A percentile compares a stretch with the other conserved stretches of the same genome.
These are phyloP conservation scores for Diaporthe nobilis DNA, from an alignment of 2,329 filamentous ascomycete species.

Conservation along the genomic window DNA sequence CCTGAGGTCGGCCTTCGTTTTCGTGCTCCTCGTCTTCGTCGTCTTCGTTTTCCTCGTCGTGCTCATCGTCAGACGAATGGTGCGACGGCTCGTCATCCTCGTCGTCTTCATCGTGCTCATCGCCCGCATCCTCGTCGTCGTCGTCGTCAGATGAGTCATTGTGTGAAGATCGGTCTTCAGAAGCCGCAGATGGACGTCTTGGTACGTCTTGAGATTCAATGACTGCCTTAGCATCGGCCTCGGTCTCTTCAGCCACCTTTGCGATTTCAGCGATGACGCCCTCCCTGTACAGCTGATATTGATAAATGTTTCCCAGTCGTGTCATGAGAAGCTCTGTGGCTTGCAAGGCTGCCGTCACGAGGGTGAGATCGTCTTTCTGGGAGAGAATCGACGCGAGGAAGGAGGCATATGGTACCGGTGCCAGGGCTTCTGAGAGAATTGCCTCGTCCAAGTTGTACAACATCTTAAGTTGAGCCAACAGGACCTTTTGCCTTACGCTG, in stretches of 20 bases:
- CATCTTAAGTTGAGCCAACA: slow-evolving; percentile 98
- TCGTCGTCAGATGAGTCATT: slow-evolving; percentile 58
- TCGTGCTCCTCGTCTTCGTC: slow-evolving; percentile 68
- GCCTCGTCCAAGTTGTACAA: slow-evolving; percentile 90
- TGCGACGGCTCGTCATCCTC: slow-evolving; percentile 58
- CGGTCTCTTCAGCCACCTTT: slow-evolving; percentile 75
- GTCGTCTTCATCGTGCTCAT: slow-evolving; percentile 64
- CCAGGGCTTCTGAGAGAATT: slow-evolving; percentile 88
- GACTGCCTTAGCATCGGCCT: slow-evolving; percentile 50
- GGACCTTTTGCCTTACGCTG: slow-evolving; percentile 92
- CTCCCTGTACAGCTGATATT: slow-evolving; percentile 97
- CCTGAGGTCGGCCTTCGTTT: slow-evolving; percentile 62
- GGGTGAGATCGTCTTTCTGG: slow-evolving; percentile 89
- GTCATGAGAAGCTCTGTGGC: slow-evolving; percentile 90
- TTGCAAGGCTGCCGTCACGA: slow-evolving; percentile 90
- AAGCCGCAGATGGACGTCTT: slow-evolving; percentile 49
- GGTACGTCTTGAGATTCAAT: slow-evolving; percentile 48
- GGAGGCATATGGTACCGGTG: slow-evolving; percentile 92
- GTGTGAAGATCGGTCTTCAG: slow-evolving; percentile 43
- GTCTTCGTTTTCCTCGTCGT: slow-evolving; percentile 66
- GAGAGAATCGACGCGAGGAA: slow-evolving; percentile 95
- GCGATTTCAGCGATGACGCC: slow-evolving; percentile 93
- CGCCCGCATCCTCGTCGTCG: slow-evolving; percentile 64
- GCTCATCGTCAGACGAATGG: slow-evolving; percentile 55
- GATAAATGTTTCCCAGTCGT: slow-evolving; percentile 88